phyloP scores from a whole-genome alignment of 257 asterid species.

The Primulina huaijiensis region DNA sequence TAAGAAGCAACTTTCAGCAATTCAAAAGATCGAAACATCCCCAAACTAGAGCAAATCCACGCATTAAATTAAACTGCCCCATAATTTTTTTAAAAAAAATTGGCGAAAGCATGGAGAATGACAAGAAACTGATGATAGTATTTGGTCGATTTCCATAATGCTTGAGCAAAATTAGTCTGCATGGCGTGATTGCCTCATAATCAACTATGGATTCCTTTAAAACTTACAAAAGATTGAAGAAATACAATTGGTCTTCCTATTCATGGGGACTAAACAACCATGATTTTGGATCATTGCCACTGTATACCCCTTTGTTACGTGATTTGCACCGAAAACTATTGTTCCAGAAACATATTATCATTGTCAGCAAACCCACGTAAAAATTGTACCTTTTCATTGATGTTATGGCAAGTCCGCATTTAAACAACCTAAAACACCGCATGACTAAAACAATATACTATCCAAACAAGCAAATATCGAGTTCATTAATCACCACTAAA shows the following conservation, averaged over 20 bases:
- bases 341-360: not conserved
- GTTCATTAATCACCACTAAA: not conserved
- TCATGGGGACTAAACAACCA: not conserved
- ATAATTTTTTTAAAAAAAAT: not conserved
- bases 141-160: not conserved
- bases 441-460: not conserved
- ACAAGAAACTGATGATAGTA: not conserved
- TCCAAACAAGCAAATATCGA: not conserved
- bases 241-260: not conserved
- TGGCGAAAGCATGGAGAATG: not conserved
- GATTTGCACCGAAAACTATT: not conserved
- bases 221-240: too few species aligned
- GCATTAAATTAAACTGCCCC: not conserved
- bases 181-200: not conserved
- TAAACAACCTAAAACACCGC: not conserved
- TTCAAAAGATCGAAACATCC: not conserved
- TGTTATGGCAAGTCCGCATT: not conserved
- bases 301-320: not conserved
- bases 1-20: not conserved
- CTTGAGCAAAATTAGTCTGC: not conserved
- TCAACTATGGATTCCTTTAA: not conserved
- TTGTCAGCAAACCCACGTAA: not conserved
- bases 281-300: not conserved
- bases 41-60: not conserved
- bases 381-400: not conserved